These are phyloP conservation scores for Physaria fendleri DNA, from an alignment of 345 rosid species.

Conservation along the genomic window DNA sequence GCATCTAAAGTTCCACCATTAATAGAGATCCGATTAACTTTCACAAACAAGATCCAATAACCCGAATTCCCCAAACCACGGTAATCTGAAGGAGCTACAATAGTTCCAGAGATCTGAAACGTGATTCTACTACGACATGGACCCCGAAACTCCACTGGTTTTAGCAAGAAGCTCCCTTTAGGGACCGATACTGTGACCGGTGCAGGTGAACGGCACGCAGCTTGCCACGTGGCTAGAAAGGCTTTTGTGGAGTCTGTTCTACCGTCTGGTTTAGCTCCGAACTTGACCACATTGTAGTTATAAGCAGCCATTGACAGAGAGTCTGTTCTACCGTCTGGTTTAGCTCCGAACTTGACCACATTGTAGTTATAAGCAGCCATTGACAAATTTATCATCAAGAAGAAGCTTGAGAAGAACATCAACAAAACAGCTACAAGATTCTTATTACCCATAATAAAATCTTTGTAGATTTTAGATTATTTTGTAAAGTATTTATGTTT, in stretches of 20 bases:
- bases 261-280: conserved; percentile 59
- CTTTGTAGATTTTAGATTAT: conserved; percentile 23
- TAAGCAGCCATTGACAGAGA: conserved; percentile 36
- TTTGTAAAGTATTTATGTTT: conserved; percentile 33
- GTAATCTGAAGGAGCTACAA: conserved; percentile 52
- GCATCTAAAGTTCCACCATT: conserved; percentile 52
- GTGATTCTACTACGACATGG: conserved; percentile 51
- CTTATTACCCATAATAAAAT: conserved; percentile 13
- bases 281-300: conserved; percentile 47
- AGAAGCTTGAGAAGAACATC: conserved; percentile 1
- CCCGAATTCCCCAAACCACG: conserved; percentile 41
- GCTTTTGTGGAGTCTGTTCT: conserved; percentile 43
- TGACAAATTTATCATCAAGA: neutral
- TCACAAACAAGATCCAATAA: conserved; percentile 48
- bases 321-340: conserved; percentile 47
- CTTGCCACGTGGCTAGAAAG: conserved; percentile 47
- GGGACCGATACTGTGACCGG: conserved; percentile 40
- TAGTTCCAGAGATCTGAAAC: conserved; percentile 40
- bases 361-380: conserved; percentile 39
- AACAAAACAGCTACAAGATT: conserved; percentile 4
- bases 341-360: conserved; percentile 55
- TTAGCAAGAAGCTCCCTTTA: conserved; percentile 36
- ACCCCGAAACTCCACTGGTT: conserved; percentile 41
- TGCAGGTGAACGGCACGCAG: conserved; percentile 39
- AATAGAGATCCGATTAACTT: conserved; percentile 41